Conservation (phyloP, 2,329 filamentous ascomycete species). For the Fusarium tuaranense region DNA sequence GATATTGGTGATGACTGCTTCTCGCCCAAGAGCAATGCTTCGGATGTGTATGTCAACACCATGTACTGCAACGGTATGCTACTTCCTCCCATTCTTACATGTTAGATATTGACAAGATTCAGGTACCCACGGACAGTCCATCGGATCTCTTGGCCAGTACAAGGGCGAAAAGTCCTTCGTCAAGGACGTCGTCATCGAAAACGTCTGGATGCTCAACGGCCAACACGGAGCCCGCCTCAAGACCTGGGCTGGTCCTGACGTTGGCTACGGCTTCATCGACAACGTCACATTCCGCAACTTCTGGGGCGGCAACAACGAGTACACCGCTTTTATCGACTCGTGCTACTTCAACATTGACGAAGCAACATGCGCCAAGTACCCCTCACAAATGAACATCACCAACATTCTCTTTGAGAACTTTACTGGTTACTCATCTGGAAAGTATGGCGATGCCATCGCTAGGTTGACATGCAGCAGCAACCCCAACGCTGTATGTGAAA, state of each 20-base stretch:
- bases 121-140: slow-evolving; percentile 40
- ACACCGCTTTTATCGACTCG: slow-evolving; percentile 39
- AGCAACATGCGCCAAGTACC: slow-evolving; percentile 32
- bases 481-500: slow-evolving; percentile 40
- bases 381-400: slow-evolving; percentile 42
- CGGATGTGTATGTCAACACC: slow-evolving; percentile 36
- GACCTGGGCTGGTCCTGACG: slow-evolving; percentile 39
- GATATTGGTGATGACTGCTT: slow-evolving; percentile 43
- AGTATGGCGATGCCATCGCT: slow-evolving; percentile 38
- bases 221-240: slow-evolving; percentile 41
- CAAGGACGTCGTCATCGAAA: slow-evolving; percentile 42
- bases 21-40: slow-evolving; percentile 42
- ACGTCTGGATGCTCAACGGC: slow-evolving; percentile 44
- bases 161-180: slow-evolving; percentile 39
- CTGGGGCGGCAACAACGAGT: slow-evolving; percentile 42
- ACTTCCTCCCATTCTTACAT: background rate
- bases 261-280: slow-evolving; percentile 41
- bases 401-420: slow-evolving; percentile 44
- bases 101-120: accelerated
- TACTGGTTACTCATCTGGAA: slow-evolving; percentile 39
- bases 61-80: slow-evolving; percentile 41
- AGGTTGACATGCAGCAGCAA: slow-evolving; percentile 37
- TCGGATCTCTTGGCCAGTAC: slow-evolving; percentile 41
- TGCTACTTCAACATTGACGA: slow-evolving; percentile 43
- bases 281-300: slow-evolving; percentile 44